Percentiles rank a stretch among this genome's conserved stretches.
Conservation (phyloP, 2,329 filamentous ascomycete genomes). For the Ampelomyces quisqualis region DNA sequence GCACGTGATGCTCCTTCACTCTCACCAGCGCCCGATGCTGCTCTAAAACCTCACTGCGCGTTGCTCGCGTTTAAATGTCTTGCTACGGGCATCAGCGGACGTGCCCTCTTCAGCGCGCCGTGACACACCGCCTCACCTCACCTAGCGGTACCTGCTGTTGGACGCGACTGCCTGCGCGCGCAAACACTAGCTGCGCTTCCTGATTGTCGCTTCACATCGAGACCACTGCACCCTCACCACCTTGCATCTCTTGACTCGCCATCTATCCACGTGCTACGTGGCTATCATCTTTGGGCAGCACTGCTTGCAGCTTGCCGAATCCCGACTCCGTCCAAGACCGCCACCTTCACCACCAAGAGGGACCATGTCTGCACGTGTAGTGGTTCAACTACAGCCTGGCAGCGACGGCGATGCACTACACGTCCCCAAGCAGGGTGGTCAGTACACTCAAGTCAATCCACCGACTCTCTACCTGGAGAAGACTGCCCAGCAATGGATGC, state of each 20-base stretch:
- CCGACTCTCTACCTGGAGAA: slow-evolving; percentile 50
- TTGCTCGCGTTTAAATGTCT: slow-evolving; percentile 4
- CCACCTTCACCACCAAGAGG: background rate
- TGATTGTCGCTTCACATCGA: too few relatives aligned
- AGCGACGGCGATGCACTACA: slow-evolving; percentile 43
- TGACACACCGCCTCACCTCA: slow-evolving; percentile 5
- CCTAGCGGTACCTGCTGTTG: slow-evolving; percentile 5
- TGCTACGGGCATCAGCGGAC: slow-evolving; percentile 4
- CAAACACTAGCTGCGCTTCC: slow-evolving; percentile 1
- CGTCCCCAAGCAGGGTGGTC: slow-evolving; percentile 11
- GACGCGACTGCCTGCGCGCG: slow-evolving; percentile 8
- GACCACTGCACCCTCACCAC: too few relatives aligned
- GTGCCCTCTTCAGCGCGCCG: slow-evolving; percentile 10
- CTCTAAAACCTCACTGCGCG: background rate
- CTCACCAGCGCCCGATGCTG: background rate
- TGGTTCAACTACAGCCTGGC: slow-evolving; percentile 28
- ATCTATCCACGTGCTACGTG: too few relatives aligned
- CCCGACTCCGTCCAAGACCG: too few relatives aligned
- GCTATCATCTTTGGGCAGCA: too few relatives aligned
- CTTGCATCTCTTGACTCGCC: too few relatives aligned
- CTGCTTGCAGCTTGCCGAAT: too few relatives aligned
- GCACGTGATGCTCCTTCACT: background rate
- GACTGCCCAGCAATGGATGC: slow-evolving; percentile 53
- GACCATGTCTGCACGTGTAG: background rate
- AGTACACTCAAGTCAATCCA: slow-evolving; percentile 40